phyloP scores from a whole-genome alignment of 2,329 filamentous ascomycete genomes.

The Cladosporium sp. region DNA sequence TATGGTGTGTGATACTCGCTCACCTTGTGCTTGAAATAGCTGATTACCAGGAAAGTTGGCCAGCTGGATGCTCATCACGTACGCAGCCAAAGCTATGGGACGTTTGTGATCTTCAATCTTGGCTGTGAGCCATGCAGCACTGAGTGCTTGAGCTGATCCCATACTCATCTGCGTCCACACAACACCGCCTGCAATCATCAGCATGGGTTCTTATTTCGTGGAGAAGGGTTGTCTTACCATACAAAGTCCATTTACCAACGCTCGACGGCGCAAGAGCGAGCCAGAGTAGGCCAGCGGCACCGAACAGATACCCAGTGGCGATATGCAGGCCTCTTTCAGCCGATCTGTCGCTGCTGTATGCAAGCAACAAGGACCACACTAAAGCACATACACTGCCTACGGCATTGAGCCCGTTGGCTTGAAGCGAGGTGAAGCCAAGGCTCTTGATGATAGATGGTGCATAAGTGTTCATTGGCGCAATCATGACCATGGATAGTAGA shows the following conservation, averaged over 20 bases:
- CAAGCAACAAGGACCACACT: neutral
- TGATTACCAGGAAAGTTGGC: neutral
- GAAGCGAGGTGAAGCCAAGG: neutral
- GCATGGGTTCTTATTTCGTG: neutral
- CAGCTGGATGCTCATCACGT: neutral
- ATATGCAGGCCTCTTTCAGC: neutral
- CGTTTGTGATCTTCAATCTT: neutral
- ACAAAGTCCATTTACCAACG: neutral
- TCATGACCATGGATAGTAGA: neutral
- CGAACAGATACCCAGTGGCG: neutral
- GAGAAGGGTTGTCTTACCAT: neutral
- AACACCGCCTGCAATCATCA: neutral
- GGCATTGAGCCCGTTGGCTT: neutral
- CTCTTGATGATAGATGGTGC: neutral
- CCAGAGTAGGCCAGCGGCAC: neutral
- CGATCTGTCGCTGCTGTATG: neutral
- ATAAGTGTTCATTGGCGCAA: neutral
- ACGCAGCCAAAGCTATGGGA: neutral
- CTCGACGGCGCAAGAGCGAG: neutral
- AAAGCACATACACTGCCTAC: neutral
- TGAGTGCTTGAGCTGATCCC: neutral
- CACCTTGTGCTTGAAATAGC: neutral
- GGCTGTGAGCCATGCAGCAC: neutral
- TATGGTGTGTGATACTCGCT: neutral
- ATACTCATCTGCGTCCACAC: slow-evolving; percentile 1